Conservation (phyloP, 352 stramenopile species). For the Globisporangium nagaii region DNA sequence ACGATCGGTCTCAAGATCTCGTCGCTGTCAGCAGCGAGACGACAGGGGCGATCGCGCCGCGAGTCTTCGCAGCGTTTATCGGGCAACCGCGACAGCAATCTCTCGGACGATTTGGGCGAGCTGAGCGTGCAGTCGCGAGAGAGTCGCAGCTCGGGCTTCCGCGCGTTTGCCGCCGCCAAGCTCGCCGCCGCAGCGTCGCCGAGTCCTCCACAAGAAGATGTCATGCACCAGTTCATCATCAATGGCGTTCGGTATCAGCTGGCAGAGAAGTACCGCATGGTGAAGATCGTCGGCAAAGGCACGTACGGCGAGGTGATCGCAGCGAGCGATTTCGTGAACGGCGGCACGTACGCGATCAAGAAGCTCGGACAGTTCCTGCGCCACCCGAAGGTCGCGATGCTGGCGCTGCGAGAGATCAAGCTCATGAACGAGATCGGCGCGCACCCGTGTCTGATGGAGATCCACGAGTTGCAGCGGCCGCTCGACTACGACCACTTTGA, state of each 20-base stretch:
- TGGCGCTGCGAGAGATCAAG: slow-evolving; percentile 84
- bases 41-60: slow-evolving; percentile 23
- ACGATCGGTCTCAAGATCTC: slow-evolving; percentile 58
- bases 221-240: slow-evolving; percentile 89
- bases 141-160: slow-evolving; percentile 21
- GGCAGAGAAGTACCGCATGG: slow-evolving; percentile 85
- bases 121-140: slow-evolving; percentile 4
- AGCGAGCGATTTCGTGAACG: slow-evolving; percentile 79
- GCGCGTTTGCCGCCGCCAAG: slow-evolving; percentile 31
- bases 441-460: slow-evolving; percentile 75
- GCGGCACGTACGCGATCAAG: slow-evolving; percentile 86
- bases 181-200: slow-evolving; percentile 16
- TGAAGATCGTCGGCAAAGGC: slow-evolving; percentile 85
- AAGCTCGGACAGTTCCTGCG: slow-evolving; percentile 83
- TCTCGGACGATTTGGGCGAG: slow-evolving; percentile 20
- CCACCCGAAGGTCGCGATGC: slow-evolving; percentile 78
- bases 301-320: slow-evolving; percentile 90
- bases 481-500: slow-evolving; percentile 89
- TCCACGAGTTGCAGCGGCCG: slow-evolving; percentile 79
- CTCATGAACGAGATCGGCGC: slow-evolving; percentile 81
- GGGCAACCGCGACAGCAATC: slow-evolving; percentile 23
- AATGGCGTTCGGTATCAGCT: slow-evolving; percentile 83
- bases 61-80: slow-evolving; percentile 29
- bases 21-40: slow-evolving; percentile 42
- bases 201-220: slow-evolving; percentile 36